phyloP scores from a whole-genome alignment of 2,329 filamentous ascomycete genomes.

The Calonectria pteridis region DNA sequence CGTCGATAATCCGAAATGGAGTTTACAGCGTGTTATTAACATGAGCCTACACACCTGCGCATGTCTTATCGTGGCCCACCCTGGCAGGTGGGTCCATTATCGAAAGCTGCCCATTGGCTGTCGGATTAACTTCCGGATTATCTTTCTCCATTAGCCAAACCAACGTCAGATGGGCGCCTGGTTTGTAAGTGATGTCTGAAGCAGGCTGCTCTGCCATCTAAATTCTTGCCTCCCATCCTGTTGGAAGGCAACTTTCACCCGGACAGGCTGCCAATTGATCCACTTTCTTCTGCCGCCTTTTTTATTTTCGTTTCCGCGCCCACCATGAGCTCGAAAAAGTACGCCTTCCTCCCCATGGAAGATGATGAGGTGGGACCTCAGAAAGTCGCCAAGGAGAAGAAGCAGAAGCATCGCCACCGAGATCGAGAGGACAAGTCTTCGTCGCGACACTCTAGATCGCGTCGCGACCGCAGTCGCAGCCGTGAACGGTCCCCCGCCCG shows the following conservation, averaged over 20 bases:
- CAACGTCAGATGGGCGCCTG: constrained; percentile 20
- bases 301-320: background rate
- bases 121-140: constrained; percentile 39
- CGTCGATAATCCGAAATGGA: constrained; percentile 15
- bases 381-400: constrained; percentile 64
- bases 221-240: background rate
- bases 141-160: constrained; percentile 26
- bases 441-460: constrained; percentile 43
- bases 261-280: background rate
- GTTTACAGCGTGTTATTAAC: constrained; percentile 54
- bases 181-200: constrained; percentile 22
- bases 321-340: constrained; percentile 69
- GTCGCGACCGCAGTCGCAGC: constrained; percentile 47
- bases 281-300: background rate
- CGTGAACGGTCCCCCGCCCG: constrained; percentile 50
- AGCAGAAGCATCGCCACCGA: constrained; percentile 56
- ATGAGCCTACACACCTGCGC: constrained; percentile 16
- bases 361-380: constrained; percentile 70
- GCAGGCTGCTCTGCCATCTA: constrained; percentile 11
- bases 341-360: constrained; percentile 77
- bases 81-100: constrained; percentile 39
- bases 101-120: constrained; percentile 35
- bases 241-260: background rate
- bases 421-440: constrained; percentile 50
- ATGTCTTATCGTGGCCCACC: constrained; percentile 34